phyloP scores from a whole-genome alignment of 2,329 filamentous ascomycete genomes.

The Xylaria sp. region DNA sequence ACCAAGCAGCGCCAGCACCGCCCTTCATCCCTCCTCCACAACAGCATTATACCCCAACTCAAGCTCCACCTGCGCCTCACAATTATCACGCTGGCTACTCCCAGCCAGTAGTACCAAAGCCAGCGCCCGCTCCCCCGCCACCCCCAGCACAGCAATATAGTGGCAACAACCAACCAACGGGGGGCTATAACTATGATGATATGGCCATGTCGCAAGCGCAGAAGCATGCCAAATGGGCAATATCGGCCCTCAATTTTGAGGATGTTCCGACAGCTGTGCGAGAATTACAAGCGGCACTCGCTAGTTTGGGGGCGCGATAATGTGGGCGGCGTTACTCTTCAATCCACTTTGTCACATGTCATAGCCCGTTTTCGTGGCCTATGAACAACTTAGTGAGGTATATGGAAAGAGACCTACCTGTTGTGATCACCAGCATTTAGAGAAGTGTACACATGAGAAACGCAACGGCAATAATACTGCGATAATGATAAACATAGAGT shows the following conservation, averaged over 20 bases:
- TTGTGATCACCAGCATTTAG: background rate
- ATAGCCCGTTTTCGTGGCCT: background rate
- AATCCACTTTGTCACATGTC: background rate
- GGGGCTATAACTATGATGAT: conserved; percentile 71
- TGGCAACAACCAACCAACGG: conserved; percentile 41
- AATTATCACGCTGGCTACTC: conserved; percentile 41
- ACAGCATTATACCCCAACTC: conserved; percentile 41
- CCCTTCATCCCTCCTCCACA: conserved; percentile 42
- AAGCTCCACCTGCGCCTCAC: conserved; percentile 43
- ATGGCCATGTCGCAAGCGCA: conserved; percentile 80
- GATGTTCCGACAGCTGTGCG: conserved; percentile 90
- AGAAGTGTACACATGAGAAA: conserved; percentile 9
- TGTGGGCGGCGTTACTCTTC: background rate
- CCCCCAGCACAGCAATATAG: conserved; percentile 43
- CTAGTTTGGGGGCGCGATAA: conserved; percentile 72
- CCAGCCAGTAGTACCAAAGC: conserved; percentile 43
- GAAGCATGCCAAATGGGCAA: conserved; percentile 97
- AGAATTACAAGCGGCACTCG: conserved; percentile 81
- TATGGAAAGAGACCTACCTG: background rate
- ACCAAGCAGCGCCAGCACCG: conserved; percentile 44
- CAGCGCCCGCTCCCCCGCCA: conserved; percentile 33
- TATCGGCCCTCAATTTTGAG: conserved; percentile 96
- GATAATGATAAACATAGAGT: conserved; percentile 14
- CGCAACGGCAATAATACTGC: background rate
- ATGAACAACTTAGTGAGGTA: background rate